Percentiles rank a stretch among this genome's conserved stretches.
Conservation (phyloP, 2,329 filamentous ascomycete species). For the Trichothecium sympodiale region DNA sequence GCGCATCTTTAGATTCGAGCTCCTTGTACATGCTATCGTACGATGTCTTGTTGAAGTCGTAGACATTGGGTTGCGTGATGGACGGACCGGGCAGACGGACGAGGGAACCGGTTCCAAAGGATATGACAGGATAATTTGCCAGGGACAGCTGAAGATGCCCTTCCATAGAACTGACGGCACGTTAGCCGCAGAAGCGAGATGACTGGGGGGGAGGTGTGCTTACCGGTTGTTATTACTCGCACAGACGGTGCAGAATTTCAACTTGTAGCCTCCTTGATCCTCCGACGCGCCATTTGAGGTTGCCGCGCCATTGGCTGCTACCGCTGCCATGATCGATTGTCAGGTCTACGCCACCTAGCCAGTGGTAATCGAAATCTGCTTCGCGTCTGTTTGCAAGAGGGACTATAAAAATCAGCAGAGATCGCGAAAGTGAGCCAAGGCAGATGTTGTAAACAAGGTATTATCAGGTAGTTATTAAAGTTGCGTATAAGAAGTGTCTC, state of each 20-base stretch:
- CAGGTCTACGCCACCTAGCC: no score
- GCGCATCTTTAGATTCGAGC: conserved; percentile 71
- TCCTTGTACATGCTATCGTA: conserved; percentile 94
- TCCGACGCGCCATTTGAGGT: conserved; percentile 33
- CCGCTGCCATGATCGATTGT: conserved; percentile 18
- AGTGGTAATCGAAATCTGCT: no score
- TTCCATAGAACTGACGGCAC: conserved; percentile 99
- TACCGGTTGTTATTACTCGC: conserved; percentile 96
- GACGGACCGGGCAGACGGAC: conserved; percentile 87
- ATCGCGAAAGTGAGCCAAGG: no score
- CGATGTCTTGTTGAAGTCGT: conserved; percentile 94
- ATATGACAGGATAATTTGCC: conserved; percentile 88
- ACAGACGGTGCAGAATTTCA: conserved; percentile 98
- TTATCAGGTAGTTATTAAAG: conserved; percentile 24
- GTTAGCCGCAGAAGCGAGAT: no score
- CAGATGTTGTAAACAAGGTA: neutral
- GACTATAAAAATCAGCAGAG: neutral
- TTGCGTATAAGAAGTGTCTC: conserved; percentile 51
- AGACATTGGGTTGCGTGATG: conserved; percentile 91
- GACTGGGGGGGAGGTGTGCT: conserved; percentile 15
- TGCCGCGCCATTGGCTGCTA: conserved; percentile 13
- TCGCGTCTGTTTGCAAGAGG: neutral
- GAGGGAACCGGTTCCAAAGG: conserved; percentile 90
- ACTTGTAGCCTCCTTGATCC: conserved; percentile 59
- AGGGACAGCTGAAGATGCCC: conserved; percentile 87